phyloP scores from a whole-genome alignment of 306 rosid genomes.

The Boehmeria nivea region DNA sequence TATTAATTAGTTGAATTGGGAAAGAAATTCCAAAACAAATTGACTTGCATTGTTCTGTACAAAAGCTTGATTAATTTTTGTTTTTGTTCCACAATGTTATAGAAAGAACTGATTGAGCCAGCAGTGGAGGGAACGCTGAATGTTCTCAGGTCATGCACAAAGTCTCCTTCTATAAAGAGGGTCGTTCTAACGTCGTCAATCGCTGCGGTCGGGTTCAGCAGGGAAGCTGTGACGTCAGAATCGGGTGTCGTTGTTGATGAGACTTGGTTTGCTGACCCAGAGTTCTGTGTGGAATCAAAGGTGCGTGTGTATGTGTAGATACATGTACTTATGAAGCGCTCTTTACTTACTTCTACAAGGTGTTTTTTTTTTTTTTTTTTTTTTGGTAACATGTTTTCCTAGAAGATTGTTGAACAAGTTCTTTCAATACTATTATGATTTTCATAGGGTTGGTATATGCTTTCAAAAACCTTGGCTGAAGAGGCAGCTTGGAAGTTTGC shows the following conservation, averaged over 20 bases:
- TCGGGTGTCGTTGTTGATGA: conserved; percentile 14
- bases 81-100: not conserved
- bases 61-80: not conserved
- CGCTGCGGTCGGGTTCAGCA: conserved; percentile 22
- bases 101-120: conserved; percentile 35
- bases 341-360: not conserved
- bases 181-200: conserved; percentile 34
- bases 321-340: not conserved
- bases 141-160: conserved; percentile 20
- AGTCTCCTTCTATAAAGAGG: conserved; percentile 7
- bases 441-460: conserved; percentile 16
- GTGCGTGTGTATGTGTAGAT: conserved; percentile 5
- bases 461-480: conserved; percentile 19
- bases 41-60: not conserved
- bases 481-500: conserved; percentile 23
- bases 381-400: too few relatives aligned
- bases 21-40: not conserved
- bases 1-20: not conserved
- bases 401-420: too few relatives aligned
- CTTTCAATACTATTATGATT: too few relatives aligned
- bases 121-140: conserved; percentile 32
- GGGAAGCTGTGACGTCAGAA: conserved; percentile 13
- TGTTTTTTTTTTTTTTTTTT: too few relatives aligned
- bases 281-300: conserved; percentile 14
- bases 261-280: conserved; percentile 20